Evolutionary conservation across 1,139 yeast species (phyloP), one percentile per base, ranked within the genome.

Genomic region (Geotrichum macrosporum): DNA sequence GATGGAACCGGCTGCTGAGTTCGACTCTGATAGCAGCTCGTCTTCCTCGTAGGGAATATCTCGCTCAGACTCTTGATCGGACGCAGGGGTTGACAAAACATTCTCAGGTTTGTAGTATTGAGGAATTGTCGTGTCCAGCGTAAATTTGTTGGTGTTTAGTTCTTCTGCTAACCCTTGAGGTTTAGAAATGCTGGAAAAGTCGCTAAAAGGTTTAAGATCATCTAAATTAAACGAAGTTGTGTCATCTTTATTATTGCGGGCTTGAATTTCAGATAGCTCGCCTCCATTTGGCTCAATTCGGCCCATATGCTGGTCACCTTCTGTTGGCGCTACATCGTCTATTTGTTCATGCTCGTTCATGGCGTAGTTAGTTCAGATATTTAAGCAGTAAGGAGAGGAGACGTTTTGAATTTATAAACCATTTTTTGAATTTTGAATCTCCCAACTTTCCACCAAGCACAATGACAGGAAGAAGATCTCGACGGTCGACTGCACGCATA

Each of bases 401-500:
- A 27, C 33, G 46, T 5, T 19, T 35, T 27, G 32, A 3, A 12
- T 21, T 20, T 30, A n/a, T 10, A 24, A 24, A 24, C 9, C 10
- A 24, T 33, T 24, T 40, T 40, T 33, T n/a, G n/a, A n/a, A n/a
- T 20, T 18, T 30, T 12, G 24, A 2, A 13, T 22, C 16, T 32
- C 34, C 22, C 30, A 13, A 26, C n/a, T 40, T 33, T 24, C 41
- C 20, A 22, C 44, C 26, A 19, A 33, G 15, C 37, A 41, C 15
- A 22, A 43, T 43, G 47, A 31, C 42, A 16, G 37, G 32, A 26
- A 30, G 38, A 41, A 44, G 60, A 26, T 48, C 61, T 18, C 52
- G 53, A 2, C 31, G 60, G 22, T 44, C 55, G n/a, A 45, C 37
- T 24, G 41, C 48, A 30, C 40, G 44, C 20, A 50, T 59, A 18